Evolutionary conservation across 1,284 basidiomycete species (phyloP).

Genomic region (Inonotus hispidus): DNA sequence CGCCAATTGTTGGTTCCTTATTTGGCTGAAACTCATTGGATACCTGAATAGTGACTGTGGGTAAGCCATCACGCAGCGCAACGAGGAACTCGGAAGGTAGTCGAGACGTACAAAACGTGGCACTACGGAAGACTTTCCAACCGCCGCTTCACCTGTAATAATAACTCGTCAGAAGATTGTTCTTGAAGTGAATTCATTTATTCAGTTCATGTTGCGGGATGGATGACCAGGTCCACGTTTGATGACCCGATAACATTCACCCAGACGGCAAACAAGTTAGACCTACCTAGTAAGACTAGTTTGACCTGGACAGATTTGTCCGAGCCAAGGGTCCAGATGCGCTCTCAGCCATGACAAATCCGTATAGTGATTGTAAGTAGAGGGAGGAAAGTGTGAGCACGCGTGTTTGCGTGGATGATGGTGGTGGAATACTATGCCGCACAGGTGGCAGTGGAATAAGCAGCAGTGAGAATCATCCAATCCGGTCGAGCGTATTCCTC

Average conservation of each 20-base stretch:
- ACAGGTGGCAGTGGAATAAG: too few relatives aligned
- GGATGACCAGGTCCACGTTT: constrained; percentile 7
- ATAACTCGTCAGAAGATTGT: too few relatives aligned
- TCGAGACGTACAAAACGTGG: constrained; percentile 81
- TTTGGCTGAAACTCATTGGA: too few relatives aligned
- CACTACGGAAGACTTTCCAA: constrained; percentile 99
- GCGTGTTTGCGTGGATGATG: constrained; percentile 1
- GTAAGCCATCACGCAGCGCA: constrained; percentile 26
- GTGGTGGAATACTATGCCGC: not conserved
- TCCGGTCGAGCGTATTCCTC: too few relatives aligned
- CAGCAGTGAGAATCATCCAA: too few relatives aligned
- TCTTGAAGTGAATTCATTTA: constrained; percentile 2
- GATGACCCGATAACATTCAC: constrained; percentile 8
- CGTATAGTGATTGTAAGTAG: not conserved
- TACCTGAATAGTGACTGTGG: too few relatives aligned
- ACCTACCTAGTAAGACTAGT: constrained; percentile 55
- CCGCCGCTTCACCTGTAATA: constrained; percentile 86
- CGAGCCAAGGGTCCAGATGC: constrained; percentile 61
- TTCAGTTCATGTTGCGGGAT: constrained; percentile 5
- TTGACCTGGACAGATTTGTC: constrained; percentile 76
- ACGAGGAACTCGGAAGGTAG: constrained; percentile 13
- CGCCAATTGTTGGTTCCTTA: too few relatives aligned
- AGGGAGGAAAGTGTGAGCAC: not conserved
- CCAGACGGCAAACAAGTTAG: too few relatives aligned
- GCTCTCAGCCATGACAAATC: constrained; percentile 56